These are phyloP conservation scores for Colletotrichum truncatum DNA, from an alignment of 2,329 filamentous ascomycete genomes.

Conservation along the genomic window DNA sequence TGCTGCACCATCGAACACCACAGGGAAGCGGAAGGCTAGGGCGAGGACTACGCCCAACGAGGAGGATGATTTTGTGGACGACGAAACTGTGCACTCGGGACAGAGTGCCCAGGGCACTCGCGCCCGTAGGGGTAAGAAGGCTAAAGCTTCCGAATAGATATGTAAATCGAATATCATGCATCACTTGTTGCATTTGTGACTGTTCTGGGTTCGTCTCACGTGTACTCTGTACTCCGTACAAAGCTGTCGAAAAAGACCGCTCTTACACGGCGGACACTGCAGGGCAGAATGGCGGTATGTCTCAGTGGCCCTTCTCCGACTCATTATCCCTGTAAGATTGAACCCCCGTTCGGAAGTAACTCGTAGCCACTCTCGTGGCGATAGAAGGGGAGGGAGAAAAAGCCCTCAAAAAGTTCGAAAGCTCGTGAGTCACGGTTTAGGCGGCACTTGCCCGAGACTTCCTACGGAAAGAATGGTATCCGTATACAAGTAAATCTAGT, in stretches of 20 bases:
- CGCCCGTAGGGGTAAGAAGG: conserved; percentile 21
- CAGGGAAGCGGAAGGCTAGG: conserved; percentile 25
- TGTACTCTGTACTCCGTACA: neutral
- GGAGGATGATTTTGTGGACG: conserved; percentile 6
- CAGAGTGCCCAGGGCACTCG: neutral
- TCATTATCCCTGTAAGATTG: neutral
- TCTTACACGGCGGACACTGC: too few species aligned
- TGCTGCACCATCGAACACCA: neutral
- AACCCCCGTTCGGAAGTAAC: neutral
- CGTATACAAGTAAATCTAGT: neutral
- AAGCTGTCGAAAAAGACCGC: too few species aligned
- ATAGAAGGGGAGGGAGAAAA: neutral
- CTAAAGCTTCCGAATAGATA: conserved; percentile 15
- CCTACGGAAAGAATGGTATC: neutral
- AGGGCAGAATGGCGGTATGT: neutral
- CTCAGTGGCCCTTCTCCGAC: neutral
- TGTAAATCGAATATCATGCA: neutral
- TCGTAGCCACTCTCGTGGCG: neutral
- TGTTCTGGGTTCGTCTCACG: neutral
- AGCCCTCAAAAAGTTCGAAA: neutral
- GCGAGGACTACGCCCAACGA: neutral
- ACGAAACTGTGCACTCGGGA: conserved; percentile 8
- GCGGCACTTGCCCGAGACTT: conserved; percentile 15
- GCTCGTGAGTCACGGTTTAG: neutral
- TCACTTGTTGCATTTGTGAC: neutral